Evolutionary conservation across 306 rosid genomes (phyloP).

Genomic region (Mimosa bimucronata): DNA sequence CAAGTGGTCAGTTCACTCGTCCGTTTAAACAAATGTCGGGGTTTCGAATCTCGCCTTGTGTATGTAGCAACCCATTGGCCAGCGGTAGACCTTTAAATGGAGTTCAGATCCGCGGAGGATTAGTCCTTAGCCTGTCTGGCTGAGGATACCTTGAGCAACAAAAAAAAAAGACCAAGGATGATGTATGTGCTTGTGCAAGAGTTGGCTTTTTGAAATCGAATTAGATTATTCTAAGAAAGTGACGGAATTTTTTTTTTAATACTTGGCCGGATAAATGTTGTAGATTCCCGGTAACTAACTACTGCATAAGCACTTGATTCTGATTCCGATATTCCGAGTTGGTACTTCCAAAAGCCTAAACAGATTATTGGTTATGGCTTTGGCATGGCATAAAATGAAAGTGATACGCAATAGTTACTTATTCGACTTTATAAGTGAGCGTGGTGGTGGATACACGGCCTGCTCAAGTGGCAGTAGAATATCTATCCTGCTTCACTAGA

Average conservation of each 20-base stretch:
- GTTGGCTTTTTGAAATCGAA: neutral
- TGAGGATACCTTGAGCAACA: too few species aligned
- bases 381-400: slow-evolving; percentile 11
- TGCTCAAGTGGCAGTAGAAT: neutral
- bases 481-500: neutral
- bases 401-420: neutral
- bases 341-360: neutral
- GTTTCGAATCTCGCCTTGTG: too few species aligned
- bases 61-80: too few species aligned
- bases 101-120: too few species aligned
- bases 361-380: neutral
- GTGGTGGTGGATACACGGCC: slow-evolving; percentile 46
- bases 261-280: neutral
- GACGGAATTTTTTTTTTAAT: neutral
- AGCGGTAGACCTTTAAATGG: too few species aligned
- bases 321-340: neutral
- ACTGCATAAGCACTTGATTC: neutral
- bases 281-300: neutral
- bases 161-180: neutral
- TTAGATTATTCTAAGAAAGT: neutral
- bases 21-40: too few species aligned
- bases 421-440: slow-evolving; percentile 25
- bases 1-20: too few species aligned
- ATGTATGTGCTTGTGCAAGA: neutral
- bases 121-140: too few species aligned